These are phyloP conservation scores for Gnomoniopsis smithogilvyi DNA, from an alignment of 2,329 filamentous ascomycete species.

Conservation along the genomic window DNA sequence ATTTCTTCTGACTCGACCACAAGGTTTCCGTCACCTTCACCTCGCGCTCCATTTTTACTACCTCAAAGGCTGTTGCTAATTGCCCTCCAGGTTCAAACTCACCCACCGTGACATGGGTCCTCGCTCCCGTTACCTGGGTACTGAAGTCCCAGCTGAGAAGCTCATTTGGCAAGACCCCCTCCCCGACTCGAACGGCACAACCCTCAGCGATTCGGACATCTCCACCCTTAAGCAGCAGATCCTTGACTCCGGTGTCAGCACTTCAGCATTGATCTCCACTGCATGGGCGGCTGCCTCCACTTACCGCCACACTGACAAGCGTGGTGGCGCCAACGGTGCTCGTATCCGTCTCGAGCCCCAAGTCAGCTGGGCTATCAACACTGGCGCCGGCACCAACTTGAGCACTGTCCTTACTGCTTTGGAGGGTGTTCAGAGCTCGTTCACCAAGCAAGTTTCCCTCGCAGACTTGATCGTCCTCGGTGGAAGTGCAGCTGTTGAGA, in stretches of 20 bases:
- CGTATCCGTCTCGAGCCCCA: conserved; percentile 73
- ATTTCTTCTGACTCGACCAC: not conserved
- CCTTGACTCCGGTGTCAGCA: conserved; percentile 57
- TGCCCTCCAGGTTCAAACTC: conserved; percentile 50
- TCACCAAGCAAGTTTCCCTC: conserved; percentile 61
- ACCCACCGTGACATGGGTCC: conserved; percentile 78
- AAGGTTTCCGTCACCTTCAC: too few species aligned
- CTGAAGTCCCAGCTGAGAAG: conserved; percentile 67
- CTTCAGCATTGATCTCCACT: conserved; percentile 59
- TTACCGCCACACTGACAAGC: conserved; percentile 76
- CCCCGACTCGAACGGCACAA: conserved; percentile 53
- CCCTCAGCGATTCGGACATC: conserved; percentile 62
- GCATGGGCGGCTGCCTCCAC: conserved; percentile 70
- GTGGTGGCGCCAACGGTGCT: conserved; percentile 76
- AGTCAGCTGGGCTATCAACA: conserved; percentile 72
- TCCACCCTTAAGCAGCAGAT: conserved; percentile 66
- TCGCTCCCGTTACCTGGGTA: conserved; percentile 66
- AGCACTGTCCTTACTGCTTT: conserved; percentile 58
- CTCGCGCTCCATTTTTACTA: too few species aligned
- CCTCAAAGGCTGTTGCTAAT: not conserved
- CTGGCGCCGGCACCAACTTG: conserved; percentile 45
- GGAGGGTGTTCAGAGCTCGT: conserved; percentile 54
- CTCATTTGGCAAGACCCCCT: conserved; percentile 75
- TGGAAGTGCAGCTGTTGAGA: conserved; percentile 69
- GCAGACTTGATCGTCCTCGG: conserved; percentile 76